phyloP scores from a whole-genome alignment of 352 stramenopile species.

The Phytophthora pini region DNA sequence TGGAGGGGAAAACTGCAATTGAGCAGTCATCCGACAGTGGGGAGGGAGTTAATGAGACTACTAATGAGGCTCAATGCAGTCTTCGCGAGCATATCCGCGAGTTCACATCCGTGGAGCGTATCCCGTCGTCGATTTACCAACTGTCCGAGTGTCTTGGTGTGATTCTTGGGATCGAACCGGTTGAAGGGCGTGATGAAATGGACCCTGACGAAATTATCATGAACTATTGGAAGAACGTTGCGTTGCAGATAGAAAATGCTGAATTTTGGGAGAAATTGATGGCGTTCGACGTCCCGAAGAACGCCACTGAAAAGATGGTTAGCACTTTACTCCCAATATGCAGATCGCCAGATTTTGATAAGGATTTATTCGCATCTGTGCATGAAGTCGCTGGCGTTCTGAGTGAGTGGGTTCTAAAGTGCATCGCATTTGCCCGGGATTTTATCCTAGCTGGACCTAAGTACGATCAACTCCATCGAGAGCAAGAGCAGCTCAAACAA shows the following conservation, averaged over 20 bases:
- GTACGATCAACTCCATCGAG: slow-evolving; percentile 53
- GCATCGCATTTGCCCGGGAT: slow-evolving; percentile 48
- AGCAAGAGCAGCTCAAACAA: slow-evolving; percentile 47
- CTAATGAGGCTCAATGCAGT: neutral
- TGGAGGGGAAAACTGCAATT: neutral
- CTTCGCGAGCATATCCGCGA: slow-evolving; percentile 35
- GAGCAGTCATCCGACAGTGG: neutral
- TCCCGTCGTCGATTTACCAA: slow-evolving; percentile 63
- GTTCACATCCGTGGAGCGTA: slow-evolving; percentile 46
- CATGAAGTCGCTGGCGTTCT: slow-evolving; percentile 64
- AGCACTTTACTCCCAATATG: slow-evolving; percentile 66
- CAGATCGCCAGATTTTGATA: slow-evolving; percentile 66
- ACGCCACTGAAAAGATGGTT: slow-evolving; percentile 59
- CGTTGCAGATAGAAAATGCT: slow-evolving; percentile 33
- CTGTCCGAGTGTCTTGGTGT: slow-evolving; percentile 73
- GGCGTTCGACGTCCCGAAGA: slow-evolving; percentile 48
- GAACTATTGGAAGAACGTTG: slow-evolving; percentile 72
- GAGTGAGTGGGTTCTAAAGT: slow-evolving; percentile 74
- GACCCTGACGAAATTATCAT: slow-evolving; percentile 79
- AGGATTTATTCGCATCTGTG: slow-evolving; percentile 47
- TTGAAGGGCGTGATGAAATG: slow-evolving; percentile 65
- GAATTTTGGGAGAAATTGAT: slow-evolving; percentile 60
- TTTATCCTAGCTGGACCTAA: slow-evolving; percentile 69
- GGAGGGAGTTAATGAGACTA: neutral
- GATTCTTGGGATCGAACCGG: slow-evolving; percentile 66